phyloP scores from a whole-genome alignment of 2,329 filamentous ascomycete species.

The Colletotrichum salicis region DNA sequence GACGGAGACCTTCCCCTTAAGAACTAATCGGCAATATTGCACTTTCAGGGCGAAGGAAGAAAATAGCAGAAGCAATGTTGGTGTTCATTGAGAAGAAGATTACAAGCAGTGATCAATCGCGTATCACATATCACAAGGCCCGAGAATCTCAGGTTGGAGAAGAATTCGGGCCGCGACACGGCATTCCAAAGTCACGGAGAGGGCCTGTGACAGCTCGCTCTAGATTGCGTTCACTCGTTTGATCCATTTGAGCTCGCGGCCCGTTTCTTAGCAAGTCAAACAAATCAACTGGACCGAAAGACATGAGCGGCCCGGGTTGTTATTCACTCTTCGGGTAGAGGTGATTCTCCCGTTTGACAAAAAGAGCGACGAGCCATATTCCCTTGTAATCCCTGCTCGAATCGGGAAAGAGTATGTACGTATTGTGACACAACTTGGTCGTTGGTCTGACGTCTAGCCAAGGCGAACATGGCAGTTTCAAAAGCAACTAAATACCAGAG shows the following conservation, averaged over 20 bases:
- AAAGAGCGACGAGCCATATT: background rate
- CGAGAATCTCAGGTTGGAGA: background rate
- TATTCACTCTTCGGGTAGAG: background rate
- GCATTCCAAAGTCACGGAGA: background rate
- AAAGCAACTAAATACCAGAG: too few relatives aligned
- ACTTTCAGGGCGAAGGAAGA: background rate
- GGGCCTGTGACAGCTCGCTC: background rate
- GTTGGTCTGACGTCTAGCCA: background rate
- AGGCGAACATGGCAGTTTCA: background rate
- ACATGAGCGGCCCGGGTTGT: background rate
- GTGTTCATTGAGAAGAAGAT: background rate
- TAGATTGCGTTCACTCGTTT: background rate
- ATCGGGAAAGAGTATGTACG: background rate
- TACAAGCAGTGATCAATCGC: background rate
- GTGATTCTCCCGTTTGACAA: background rate
- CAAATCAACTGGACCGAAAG: background rate
- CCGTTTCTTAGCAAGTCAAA: background rate
- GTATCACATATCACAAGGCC: background rate
- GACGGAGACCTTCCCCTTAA: background rate
- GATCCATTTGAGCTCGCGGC: background rate
- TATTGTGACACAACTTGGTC: background rate
- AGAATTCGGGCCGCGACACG: background rate
- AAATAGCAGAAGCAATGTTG: too few relatives aligned
- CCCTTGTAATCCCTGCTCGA: background rate
- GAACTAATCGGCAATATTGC: background rate